Conservation (phyloP, 306 rosid genomes). For the Vigna angularis region DNA sequence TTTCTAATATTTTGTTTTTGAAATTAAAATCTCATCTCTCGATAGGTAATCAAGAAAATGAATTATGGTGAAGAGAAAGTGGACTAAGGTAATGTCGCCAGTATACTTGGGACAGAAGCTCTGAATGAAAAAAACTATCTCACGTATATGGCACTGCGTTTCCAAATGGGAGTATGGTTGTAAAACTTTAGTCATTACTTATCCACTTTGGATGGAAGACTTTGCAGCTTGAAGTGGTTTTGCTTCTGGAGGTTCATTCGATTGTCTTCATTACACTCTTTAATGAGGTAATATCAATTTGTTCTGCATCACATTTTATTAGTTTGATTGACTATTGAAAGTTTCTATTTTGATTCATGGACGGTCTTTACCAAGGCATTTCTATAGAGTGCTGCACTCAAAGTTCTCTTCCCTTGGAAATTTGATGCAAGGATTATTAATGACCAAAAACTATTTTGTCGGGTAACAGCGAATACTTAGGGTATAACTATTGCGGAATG, state of each 20-base stretch:
- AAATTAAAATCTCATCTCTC: slow-evolving; percentile 44
- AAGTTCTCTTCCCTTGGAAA: slow-evolving; percentile 30
- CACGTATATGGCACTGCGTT: slow-evolving; percentile 44
- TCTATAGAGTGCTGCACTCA: slow-evolving; percentile 21
- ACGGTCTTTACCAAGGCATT: slow-evolving; percentile 30
- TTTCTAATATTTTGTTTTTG: slow-evolving; percentile 41
- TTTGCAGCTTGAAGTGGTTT: slow-evolving; percentile 53
- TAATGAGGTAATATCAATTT: slow-evolving; percentile 61
- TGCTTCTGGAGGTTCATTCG: slow-evolving; percentile 53
- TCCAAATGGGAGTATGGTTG: slow-evolving; percentile 49
- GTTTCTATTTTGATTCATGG: slow-evolving; percentile 32
- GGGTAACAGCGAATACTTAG: slow-evolving; percentile 22
- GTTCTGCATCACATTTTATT: slow-evolving; percentile 37
- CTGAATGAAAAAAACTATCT: slow-evolving; percentile 34
- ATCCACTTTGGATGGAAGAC: slow-evolving; percentile 51
- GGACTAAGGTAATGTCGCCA: slow-evolving; percentile 52
- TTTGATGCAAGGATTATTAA: slow-evolving; percentile 34
- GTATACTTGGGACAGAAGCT: slow-evolving; percentile 36
- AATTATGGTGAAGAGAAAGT: slow-evolving; percentile 45
- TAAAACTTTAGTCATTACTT: slow-evolving; percentile 43
- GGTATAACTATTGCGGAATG: slow-evolving; percentile 29
- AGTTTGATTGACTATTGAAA: slow-evolving; percentile 10
- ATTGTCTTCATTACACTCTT: slow-evolving; percentile 48
- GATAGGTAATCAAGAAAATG: slow-evolving; percentile 74
- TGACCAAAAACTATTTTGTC: not conserved